Evolutionary conservation across 116 monocot genomes (phyloP).

Genomic region (Cymodocea nodosa): DNA sequence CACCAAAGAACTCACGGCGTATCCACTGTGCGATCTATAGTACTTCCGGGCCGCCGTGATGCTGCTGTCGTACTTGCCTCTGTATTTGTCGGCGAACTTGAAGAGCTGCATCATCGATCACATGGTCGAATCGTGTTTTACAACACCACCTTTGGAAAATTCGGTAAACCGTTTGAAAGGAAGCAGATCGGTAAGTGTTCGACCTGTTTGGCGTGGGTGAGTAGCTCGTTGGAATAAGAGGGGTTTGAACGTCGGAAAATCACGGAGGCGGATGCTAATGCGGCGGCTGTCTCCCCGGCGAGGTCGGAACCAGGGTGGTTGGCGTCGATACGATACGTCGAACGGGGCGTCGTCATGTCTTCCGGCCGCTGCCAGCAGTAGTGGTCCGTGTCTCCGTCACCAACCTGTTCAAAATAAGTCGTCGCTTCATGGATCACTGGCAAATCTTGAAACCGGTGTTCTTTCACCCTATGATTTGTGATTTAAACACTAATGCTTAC

Average conservation of each 20-base stretch:
- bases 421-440: no score
- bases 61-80: conserved; percentile 67
- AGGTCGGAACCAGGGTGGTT: conserved; percentile 54
- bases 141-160: neutral
- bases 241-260: conserved; percentile 32
- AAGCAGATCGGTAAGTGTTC: neutral
- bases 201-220: conserved; percentile 46
- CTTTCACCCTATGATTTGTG: no score
- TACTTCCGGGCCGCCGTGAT: conserved; percentile 54
- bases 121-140: no score
- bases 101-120: conserved; percentile 29
- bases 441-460: no score
- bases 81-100: conserved; percentile 65
- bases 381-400: conserved; percentile 71
- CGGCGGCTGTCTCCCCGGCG: conserved; percentile 56
- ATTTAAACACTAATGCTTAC: no score
- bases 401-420: conserved; percentile 26
- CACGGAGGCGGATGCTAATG: conserved; percentile 49
- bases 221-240: conserved; percentile 30
- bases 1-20: conserved; percentile 31
- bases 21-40: conserved; percentile 68
- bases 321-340: conserved; percentile 38
- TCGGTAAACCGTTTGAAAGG: neutral
- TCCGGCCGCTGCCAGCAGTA: conserved; percentile 88
- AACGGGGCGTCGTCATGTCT: conserved; percentile 72